Conservation (phyloP, 1,284 basidiomycete species). For the Naganishia sp. region DNA sequence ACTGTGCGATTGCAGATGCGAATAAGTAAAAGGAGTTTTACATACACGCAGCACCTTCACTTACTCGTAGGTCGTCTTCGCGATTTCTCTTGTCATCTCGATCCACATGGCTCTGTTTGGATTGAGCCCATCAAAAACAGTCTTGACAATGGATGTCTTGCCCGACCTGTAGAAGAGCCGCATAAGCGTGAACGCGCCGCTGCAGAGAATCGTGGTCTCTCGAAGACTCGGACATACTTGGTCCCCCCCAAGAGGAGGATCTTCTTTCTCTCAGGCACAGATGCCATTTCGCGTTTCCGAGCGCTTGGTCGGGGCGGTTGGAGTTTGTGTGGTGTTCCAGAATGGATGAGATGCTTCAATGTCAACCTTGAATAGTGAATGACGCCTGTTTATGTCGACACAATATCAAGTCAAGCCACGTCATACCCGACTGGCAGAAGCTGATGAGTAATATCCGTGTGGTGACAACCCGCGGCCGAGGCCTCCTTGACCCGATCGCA, state of each 20-base stretch:
- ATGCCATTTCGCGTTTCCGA: not conserved
- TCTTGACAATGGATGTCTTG: constrained; percentile 88
- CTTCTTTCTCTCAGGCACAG: constrained; percentile 54
- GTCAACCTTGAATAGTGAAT: too few relatives aligned
- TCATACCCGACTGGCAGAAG: too few relatives aligned
- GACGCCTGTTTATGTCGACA: too few relatives aligned
- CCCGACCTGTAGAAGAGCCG: constrained; percentile 65
- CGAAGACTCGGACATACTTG: constrained; percentile 58
- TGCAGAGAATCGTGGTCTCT: not conserved
- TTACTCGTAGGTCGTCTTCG: constrained; percentile 77
- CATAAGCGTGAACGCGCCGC: constrained; percentile 27
- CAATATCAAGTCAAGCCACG: too few relatives aligned
- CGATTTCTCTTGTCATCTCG: constrained; percentile 77
- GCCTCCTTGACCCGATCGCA: too few relatives aligned
- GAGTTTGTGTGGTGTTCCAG: not conserved
- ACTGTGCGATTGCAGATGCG: constrained; percentile 55
- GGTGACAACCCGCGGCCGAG: not conserved
- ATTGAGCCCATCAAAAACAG: constrained; percentile 80
- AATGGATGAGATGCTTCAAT: too few relatives aligned
- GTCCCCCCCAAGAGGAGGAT: constrained; percentile 76
- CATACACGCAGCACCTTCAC: constrained; percentile 46
- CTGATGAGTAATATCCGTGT: constrained; percentile 6
- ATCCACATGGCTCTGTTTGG: constrained; percentile 90
- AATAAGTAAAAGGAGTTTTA: too few relatives aligned
- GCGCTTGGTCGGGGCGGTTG: too few relatives aligned